Evolutionary conservation across 805 yeast genomes (phyloP).

Genomic region (Blastobotrys robertii): DNA sequence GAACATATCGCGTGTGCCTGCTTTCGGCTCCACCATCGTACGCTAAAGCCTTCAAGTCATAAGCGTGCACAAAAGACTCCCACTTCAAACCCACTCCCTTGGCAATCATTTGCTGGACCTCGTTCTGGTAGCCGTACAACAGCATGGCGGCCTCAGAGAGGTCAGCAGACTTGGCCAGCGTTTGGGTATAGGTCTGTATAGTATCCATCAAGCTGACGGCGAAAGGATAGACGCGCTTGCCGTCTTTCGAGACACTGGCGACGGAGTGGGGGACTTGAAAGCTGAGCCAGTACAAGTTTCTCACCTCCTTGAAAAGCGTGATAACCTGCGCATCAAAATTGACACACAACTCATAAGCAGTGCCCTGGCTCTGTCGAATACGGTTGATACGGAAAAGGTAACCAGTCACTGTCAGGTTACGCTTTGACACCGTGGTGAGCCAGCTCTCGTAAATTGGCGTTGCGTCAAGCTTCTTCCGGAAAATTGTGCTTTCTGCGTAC

Average conservation of each 20-base stretch:
- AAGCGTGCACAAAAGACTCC: slow-evolving; percentile 41
- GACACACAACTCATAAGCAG: slow-evolving; percentile 29
- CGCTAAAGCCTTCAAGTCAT: slow-evolving; percentile 33
- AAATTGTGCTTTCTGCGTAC: slow-evolving; percentile 36
- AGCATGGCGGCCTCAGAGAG: slow-evolving; percentile 34
- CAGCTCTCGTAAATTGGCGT: slow-evolving; percentile 38
- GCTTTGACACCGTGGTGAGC: slow-evolving; percentile 29
- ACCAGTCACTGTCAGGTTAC: slow-evolving; percentile 23
- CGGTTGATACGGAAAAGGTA: slow-evolving; percentile 31
- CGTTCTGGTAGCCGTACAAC: slow-evolving; percentile 13
- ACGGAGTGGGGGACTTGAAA: slow-evolving; percentile 50
- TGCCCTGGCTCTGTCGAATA: slow-evolving; percentile 20
- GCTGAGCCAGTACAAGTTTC: slow-evolving; percentile 40
- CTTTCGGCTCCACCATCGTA: slow-evolving; percentile 22
- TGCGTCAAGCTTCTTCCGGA: slow-evolving; percentile 40
- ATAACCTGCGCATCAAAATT: slow-evolving; percentile 42
- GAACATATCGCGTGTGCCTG: slow-evolving; percentile 24
- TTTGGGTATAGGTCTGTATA: slow-evolving; percentile 31
- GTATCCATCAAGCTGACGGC: slow-evolving; percentile 47
- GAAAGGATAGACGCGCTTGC: slow-evolving; percentile 46
- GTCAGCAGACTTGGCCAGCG: slow-evolving; percentile 25
- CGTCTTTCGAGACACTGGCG: slow-evolving; percentile 37
- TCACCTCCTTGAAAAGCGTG: slow-evolving; percentile 43
- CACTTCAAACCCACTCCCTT: slow-evolving; percentile 38
- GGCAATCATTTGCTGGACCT: slow-evolving; percentile 19